Conservation (phyloP, 306 rosid genomes). For the Vigna unguiculata region DNA sequence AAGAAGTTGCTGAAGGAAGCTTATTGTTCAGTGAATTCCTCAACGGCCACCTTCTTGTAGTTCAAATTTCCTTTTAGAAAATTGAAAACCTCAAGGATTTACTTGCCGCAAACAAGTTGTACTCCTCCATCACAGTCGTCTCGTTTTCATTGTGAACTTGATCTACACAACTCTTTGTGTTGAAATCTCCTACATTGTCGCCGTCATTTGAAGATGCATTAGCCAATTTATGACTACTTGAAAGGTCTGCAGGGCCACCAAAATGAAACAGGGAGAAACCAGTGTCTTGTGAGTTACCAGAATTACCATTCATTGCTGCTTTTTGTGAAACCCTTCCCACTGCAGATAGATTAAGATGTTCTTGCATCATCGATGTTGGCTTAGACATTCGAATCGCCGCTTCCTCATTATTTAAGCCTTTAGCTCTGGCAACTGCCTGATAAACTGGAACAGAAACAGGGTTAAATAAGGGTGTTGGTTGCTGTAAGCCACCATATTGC, state of each 20-base stretch:
- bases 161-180: conserved; percentile 54
- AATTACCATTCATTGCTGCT: conserved; percentile 46
- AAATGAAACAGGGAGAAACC: conserved; percentile 91
- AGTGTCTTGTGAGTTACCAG: conserved; percentile 55
- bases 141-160: conserved; percentile 63
- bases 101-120: conserved; percentile 93
- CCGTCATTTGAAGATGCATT: conserved; percentile 58
- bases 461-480: conserved; percentile 67
- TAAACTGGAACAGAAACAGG: conserved; percentile 70
- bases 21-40: conserved; percentile 69
- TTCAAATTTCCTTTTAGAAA: conserved; percentile 73
- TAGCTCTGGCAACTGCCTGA: conserved; percentile 66
- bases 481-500: conserved; percentile 86
- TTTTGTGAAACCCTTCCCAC: conserved; percentile 52
- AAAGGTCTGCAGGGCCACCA: conserved; percentile 90
- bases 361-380: conserved; percentile 54
- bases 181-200: conserved; percentile 48
- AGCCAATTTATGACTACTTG: conserved; percentile 57
- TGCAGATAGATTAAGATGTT: conserved; percentile 52
- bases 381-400: conserved; percentile 48
- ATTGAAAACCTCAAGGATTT: conserved; percentile 74
- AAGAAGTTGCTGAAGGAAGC: conserved; percentile 57
- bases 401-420: conserved; percentile 58
- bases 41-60: conserved; percentile 68
- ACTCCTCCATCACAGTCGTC: conserved; percentile 73